phyloP scores from a whole-genome alignment of 1,284 basidiomycete species.

The Bondarzewia mesenterica region DNA sequence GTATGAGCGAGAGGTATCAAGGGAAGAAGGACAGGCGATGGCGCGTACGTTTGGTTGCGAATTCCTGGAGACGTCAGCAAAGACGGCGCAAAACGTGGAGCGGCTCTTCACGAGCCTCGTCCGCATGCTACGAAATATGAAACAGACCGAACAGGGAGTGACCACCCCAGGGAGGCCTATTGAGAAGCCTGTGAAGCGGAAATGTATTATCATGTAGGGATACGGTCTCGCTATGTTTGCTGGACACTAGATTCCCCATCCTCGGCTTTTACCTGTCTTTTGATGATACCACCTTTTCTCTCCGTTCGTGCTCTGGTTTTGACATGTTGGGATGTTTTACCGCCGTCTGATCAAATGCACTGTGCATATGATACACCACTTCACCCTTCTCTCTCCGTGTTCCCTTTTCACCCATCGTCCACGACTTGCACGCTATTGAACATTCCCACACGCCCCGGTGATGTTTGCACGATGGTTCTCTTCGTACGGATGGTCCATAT shows the following conservation, averaged over 20 bases:
- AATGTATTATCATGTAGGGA: slow-evolving; percentile 73
- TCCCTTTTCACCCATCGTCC: slow-evolving; percentile 7
- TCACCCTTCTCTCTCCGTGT: slow-evolving; percentile 8
- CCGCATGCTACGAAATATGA: slow-evolving; percentile 74
- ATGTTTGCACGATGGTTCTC: slow-evolving; percentile 18
- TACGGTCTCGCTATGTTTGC: slow-evolving; percentile 22
- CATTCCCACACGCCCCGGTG: slow-evolving; percentile 14
- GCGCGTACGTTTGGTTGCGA: slow-evolving; percentile 88
- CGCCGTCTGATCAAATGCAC: background rate
- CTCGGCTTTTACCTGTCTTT: slow-evolving; percentile 36
- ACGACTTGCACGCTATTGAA: slow-evolving; percentile 14
- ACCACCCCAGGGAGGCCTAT: slow-evolving; percentile 22
- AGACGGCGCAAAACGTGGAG: slow-evolving; percentile 94
- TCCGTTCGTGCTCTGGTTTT: slow-evolving; percentile 5
- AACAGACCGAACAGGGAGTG: slow-evolving; percentile 28
- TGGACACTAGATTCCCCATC: slow-evolving; percentile 55
- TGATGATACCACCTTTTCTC: slow-evolving; percentile 63
- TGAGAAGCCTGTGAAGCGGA: slow-evolving; percentile 40
- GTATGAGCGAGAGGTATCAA: slow-evolving; percentile 80
- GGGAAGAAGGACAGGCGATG: slow-evolving; percentile 81
- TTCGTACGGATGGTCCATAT: too few species aligned
- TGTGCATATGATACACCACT: slow-evolving; percentile 10
- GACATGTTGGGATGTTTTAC: slow-evolving; percentile 9
- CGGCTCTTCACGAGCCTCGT: slow-evolving; percentile 89
- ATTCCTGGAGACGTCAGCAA: slow-evolving; percentile 95